Percentiles rank a stretch among this genome's conserved stretches.
phyloP scores from a whole-genome alignment of 495 filamentous ascomycete genomes.

The Margaritispora aquatica region DNA sequence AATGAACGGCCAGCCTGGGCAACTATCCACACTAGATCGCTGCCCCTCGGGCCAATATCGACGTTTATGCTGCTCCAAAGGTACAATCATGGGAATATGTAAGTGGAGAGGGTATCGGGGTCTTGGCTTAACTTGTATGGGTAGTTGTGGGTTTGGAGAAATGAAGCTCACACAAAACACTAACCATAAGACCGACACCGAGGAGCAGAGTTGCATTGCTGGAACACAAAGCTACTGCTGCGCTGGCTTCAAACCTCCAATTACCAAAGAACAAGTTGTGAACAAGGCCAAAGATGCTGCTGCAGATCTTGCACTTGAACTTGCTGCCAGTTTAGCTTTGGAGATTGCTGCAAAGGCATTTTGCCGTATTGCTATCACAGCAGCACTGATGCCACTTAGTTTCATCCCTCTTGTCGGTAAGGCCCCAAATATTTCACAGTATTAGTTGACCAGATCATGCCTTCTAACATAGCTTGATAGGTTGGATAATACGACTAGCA shows the following conservation, averaged over 20 bases:
- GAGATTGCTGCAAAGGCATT: constrained; percentile 28
- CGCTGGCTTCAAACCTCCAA: constrained; percentile 20
- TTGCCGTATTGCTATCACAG: constrained; percentile 25
- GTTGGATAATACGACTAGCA: too few relatives aligned
- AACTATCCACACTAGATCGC: constrained; percentile 14
- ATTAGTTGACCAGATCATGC: too few relatives aligned
- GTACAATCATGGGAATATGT: constrained; percentile 23
- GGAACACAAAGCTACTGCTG: constrained; percentile 26
- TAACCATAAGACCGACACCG: constrained; percentile 21
- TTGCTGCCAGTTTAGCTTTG: constrained; percentile 16
- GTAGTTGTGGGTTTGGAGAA: constrained; percentile 24
- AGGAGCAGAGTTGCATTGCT: constrained; percentile 22
- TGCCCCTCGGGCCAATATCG: constrained; percentile 20
- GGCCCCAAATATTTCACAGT: too few relatives aligned
- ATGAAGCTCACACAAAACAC: constrained; percentile 20
- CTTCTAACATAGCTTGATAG: too few relatives aligned
- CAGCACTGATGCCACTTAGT: constrained; percentile 21
- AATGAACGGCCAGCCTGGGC: constrained; percentile 23
- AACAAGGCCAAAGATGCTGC: constrained; percentile 18
- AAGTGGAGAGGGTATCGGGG: constrained; percentile 19
- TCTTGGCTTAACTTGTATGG: constrained; percentile 7
- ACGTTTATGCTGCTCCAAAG: constrained; percentile 20
- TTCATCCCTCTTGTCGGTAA: constrained; percentile 23
- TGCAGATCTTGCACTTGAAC: constrained; percentile 14
- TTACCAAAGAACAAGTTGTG: neutral